Conservation (phyloP, 768 basidiomycete species). For the Asterophora lycoperdoides region DNA sequence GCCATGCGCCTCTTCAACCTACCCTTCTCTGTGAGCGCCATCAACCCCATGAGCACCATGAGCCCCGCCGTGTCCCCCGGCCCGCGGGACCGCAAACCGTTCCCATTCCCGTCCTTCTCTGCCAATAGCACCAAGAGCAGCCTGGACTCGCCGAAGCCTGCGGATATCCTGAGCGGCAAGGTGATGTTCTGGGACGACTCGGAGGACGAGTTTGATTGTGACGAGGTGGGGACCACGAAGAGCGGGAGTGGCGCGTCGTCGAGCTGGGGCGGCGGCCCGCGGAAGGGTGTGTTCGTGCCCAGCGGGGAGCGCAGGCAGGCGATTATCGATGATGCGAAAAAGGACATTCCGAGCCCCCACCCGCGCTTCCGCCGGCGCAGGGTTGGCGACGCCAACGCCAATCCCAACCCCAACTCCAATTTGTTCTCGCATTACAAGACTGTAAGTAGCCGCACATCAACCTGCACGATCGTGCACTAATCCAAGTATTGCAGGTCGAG, state of each 20-base stretch:
- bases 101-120: constrained; percentile 20
- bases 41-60: constrained; percentile 75
- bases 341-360: constrained; percentile 48
- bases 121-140: too few relatives aligned
- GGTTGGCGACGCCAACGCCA: too few relatives aligned
- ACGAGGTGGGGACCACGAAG: constrained; percentile 25
- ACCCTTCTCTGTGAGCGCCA: constrained; percentile 57
- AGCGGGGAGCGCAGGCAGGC: constrained; percentile 33
- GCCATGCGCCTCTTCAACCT: constrained; percentile 70
- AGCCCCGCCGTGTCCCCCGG: constrained; percentile 50
- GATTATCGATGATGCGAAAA: constrained; percentile 42
- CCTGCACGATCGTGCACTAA: too few relatives aligned
- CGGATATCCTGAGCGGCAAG: constrained; percentile 65
- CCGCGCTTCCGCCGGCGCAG: constrained; percentile 35
- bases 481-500: too few relatives aligned
- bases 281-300: constrained; percentile 39
- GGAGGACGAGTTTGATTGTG: constrained; percentile 34
- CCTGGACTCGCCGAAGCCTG: constrained; percentile 50
- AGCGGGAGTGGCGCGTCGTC: constrained; percentile 24
- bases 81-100: constrained; percentile 30
- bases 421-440: constrained; percentile 30
- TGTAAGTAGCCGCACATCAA: too few relatives aligned
- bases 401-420: too few relatives aligned
- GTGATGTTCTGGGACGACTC: constrained; percentile 42
- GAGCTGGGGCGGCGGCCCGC: constrained; percentile 26